A percentile compares a stretch with the other conserved stretches of the same genome.
Conservation (phyloP, 371 early-diverging fungal species). For the Parasitella parasitica region DNA sequence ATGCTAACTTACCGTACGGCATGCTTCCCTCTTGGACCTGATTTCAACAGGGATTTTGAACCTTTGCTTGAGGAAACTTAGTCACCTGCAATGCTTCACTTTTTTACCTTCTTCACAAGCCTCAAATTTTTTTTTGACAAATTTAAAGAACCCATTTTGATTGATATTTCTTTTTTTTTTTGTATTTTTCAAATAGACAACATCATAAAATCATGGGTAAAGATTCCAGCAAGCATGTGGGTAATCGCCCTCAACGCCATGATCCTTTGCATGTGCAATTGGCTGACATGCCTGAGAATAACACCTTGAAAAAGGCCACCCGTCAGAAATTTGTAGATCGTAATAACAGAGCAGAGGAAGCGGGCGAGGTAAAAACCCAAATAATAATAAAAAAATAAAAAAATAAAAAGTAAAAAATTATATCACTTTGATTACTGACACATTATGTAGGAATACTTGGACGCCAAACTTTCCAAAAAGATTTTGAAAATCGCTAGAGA, state of each 20-base stretch:
- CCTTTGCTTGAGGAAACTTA: neutral
- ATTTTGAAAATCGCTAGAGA: conserved; percentile 83
- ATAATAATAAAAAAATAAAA: conserved; percentile 1
- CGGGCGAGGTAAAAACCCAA: conserved; percentile 26
- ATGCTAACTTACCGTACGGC: neutral
- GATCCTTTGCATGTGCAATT: conserved; percentile 80
- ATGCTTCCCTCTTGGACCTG: no score
- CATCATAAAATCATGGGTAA: conserved; percentile 30
- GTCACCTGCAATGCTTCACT: neutral
- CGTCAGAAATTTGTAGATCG: conserved; percentile 69
- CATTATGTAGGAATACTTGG: conserved; percentile 66
- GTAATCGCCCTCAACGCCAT: conserved; percentile 54
- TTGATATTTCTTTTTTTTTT: neutral
- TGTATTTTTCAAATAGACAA: neutral
- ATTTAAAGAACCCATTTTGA: neutral
- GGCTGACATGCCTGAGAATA: conserved; percentile 54
- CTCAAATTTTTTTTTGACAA: conserved; percentile 3
- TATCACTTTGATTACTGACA: no score
- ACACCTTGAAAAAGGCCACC: conserved; percentile 41
- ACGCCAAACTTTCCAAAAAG: conserved; percentile 85
- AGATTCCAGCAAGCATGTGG: conserved; percentile 28
- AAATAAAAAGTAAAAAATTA: neutral
- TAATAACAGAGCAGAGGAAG: conserved; percentile 53
- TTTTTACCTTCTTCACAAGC: neutral
- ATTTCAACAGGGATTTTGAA: no score